Conservation (phyloP, 2,329 filamentous ascomycete species). For the Fusarium sp. region DNA sequence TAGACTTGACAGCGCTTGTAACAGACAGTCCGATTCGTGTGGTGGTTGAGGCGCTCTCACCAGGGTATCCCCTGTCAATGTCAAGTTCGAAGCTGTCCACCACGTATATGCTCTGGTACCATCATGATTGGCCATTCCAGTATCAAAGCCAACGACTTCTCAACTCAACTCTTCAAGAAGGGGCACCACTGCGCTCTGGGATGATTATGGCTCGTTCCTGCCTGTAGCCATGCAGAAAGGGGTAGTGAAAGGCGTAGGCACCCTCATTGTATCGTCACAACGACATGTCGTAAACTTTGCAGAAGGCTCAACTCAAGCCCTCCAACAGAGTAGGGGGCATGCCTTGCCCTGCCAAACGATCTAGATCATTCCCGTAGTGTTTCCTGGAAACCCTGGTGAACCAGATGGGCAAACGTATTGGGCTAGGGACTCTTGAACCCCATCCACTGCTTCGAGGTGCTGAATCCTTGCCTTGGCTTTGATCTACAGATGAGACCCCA, state of each 20-base stretch:
- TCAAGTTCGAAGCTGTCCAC: neutral
- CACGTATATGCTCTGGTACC: neutral
- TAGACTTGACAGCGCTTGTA: neutral
- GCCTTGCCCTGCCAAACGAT: conserved; percentile 3
- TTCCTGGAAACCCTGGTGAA: conserved; percentile 4
- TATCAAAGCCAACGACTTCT: neutral
- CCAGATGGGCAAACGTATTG: neutral
- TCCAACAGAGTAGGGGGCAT: neutral
- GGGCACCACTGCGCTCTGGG: neutral
- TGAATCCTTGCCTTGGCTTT: conserved; percentile 4
- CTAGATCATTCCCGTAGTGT: conserved; percentile 14
- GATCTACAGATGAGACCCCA: conserved; percentile 1
- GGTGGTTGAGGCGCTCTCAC: neutral
- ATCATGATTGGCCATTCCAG: neutral
- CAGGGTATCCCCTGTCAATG: conserved; percentile 6
- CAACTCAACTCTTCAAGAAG: neutral
- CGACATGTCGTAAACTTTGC: neutral
- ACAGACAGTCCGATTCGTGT: neutral
- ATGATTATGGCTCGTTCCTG: neutral
- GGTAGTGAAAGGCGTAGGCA: neutral
- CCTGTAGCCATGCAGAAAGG: neutral
- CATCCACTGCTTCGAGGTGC: neutral
- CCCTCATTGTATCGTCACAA: neutral
- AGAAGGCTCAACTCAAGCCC: neutral
- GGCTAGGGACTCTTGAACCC: neutral